These are phyloP conservation scores for Pyrenophora seminiperda DNA, from an alignment of 2,329 filamentous ascomycete genomes.

Conservation along the genomic window DNA sequence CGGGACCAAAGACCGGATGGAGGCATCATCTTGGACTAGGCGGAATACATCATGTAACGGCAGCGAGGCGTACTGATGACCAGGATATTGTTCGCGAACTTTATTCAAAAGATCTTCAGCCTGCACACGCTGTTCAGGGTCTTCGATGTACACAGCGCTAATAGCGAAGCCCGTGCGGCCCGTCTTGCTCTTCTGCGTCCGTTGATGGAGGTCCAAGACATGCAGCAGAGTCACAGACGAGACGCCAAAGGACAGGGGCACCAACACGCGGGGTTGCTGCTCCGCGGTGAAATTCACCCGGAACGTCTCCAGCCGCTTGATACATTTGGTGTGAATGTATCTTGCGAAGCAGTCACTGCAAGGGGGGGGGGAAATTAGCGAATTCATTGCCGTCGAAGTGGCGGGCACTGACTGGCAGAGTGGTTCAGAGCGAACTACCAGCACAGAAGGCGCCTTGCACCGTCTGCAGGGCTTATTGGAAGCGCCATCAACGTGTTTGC, in stretches of 20 bases:
- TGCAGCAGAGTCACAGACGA: constrained; percentile 80
- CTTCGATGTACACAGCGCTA: constrained; percentile 57
- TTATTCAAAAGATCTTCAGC: constrained; percentile 25
- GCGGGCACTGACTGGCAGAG: constrained; percentile 61
- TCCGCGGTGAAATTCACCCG: constrained; percentile 56
- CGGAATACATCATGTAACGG: constrained; percentile 64
- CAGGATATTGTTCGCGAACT: constrained; percentile 66
- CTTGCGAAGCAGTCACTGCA: constrained; percentile 73
- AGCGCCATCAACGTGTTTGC: constrained; percentile 29
- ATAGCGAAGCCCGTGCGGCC: constrained; percentile 72
- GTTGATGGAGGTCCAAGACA: constrained; percentile 72
- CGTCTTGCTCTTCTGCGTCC: constrained; percentile 67
- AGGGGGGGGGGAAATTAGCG: constrained; percentile 16
- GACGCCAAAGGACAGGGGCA: constrained; percentile 82
- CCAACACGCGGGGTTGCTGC: constrained; percentile 63
- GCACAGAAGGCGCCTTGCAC: constrained; percentile 59
- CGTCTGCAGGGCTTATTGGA: constrained; percentile 57
- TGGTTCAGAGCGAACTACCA: constrained; percentile 63
- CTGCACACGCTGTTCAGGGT: constrained; percentile 28
- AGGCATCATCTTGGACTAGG: constrained; percentile 26
- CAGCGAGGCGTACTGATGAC: constrained; percentile 66
- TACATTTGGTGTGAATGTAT: constrained; percentile 78
- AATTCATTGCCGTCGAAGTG: constrained; percentile 3
- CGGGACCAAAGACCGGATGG: constrained; percentile 29
- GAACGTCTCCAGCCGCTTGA: constrained; percentile 76